Conservation (phyloP, 1,139 yeast genomes). For the Zhuliangozyma blackwelliae region DNA sequence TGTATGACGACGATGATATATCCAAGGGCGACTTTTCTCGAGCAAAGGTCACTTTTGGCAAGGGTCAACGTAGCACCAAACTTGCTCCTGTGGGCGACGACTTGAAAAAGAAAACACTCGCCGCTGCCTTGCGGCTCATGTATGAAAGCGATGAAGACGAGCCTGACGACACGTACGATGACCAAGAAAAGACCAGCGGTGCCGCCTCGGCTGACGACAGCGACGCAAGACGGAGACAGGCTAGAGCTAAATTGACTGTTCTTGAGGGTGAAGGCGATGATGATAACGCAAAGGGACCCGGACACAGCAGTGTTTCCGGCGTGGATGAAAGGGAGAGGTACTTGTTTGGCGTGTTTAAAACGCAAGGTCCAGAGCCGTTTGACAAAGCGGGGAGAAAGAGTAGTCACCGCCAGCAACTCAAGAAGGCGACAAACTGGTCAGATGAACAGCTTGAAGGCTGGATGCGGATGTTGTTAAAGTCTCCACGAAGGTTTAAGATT, state of each 20-base stretch:
- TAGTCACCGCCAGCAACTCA: conserved; percentile 48
- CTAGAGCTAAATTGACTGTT: conserved; percentile 3
- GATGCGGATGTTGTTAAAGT: conserved; percentile 69
- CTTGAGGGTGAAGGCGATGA: conserved; percentile 2
- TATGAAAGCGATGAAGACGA: conserved; percentile 76
- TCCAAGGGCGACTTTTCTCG: conserved; percentile 19
- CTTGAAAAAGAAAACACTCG: conserved; percentile 52
- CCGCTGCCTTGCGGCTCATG: conserved; percentile 59
- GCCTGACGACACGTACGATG: conserved; percentile 82
- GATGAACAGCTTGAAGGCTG: conserved; percentile 94
- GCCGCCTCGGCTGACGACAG: conserved; percentile 18
- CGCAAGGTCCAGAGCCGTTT: conserved; percentile 47
- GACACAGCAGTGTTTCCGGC: neutral
- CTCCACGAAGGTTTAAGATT: conserved; percentile 55
- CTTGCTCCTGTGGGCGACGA: conserved; percentile 13
- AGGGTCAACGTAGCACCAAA: conserved; percentile 2
- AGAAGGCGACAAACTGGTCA: conserved; percentile 58
- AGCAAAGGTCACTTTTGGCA: conserved; percentile 20
- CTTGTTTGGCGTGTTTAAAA: conserved; percentile 55
- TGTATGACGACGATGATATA: conserved; percentile 28
- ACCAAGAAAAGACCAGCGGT: conserved; percentile 51
- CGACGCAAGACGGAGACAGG: conserved; percentile 5
- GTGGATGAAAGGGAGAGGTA: conserved; percentile 28
- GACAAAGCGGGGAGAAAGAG: conserved; percentile 49
- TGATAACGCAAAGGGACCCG: neutral